Evolutionary conservation across 139 green algal genomes (phyloP), one percentile per base, ranked within the genome.

Genomic region (Chlorella sp.): DNA sequence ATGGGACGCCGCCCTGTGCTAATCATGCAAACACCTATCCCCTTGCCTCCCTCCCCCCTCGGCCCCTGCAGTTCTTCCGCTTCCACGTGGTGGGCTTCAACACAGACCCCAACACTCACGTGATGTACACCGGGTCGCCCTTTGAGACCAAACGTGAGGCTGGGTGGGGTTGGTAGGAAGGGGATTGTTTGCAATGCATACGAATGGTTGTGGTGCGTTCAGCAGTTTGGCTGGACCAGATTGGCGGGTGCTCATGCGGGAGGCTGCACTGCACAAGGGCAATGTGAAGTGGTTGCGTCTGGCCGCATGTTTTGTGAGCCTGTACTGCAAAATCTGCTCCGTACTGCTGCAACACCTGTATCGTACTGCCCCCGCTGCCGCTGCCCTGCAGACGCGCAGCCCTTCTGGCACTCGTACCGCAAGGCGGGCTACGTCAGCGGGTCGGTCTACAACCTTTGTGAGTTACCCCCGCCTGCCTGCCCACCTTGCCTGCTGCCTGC

Each of bases 71-170:
- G 81, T 86, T 86, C 81, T 86, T 86, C 81, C 81, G 81, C 37
- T 88, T 81, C 66, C 83, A 88, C 39, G 66, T 79, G 1, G 34
- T 80, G 5, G 83, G 83, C 26, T 88, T 88, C 39, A 28, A 79
- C 64, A 88, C 83, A 39, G 64, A 88, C 28, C 83, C 83, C 64
- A 88, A 88, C 83, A 88, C 64, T 12, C 83, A 88, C 12, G 83
- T 37, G 26, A 79, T 88, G 83, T 88, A 88, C 39, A 80, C 83
- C 1, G 83, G 83, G 11, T 66, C 83, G 16, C 26, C 64, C 22
- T 42, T 88, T 3, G 36, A 88, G 1, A 34, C n/a, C 53, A 57
- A 79, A 5, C 28, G 83, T 64, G 37, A 61, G 83, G 7, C 7
- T 57, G 48, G 7, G 48, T 57, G 48, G 48, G 48, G 7, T 57